Percentiles rank a stretch among this genome's conserved stretches.
phyloP scores from a whole-genome alignment of 2,329 filamentous ascomycete species.

The Aspergillus neotritici region DNA sequence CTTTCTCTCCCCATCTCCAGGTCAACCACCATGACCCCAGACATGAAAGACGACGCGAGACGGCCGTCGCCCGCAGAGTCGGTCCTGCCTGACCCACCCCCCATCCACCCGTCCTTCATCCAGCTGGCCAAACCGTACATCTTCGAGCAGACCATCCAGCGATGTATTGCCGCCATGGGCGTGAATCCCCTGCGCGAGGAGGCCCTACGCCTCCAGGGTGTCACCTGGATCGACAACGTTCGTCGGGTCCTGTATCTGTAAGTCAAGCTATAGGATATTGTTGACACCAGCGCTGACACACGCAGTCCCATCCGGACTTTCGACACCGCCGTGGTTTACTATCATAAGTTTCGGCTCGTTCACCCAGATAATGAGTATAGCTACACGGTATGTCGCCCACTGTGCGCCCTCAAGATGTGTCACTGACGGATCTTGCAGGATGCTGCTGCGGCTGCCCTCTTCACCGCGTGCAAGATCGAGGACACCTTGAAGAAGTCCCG shows the following conservation, averaged over 20 bases:
- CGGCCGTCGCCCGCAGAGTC: conserved; percentile 11
- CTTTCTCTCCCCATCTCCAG: neutral
- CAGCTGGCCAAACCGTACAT: conserved; percentile 69
- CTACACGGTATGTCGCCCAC: conserved; percentile 45
- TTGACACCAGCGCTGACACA: conserved; percentile 5
- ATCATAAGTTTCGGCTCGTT: conserved; percentile 83
- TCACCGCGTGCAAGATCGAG: conserved; percentile 94
- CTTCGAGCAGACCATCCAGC: conserved; percentile 72
- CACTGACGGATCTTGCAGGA: conserved; percentile 49
- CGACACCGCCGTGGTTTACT: conserved; percentile 86
- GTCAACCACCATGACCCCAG: conserved; percentile 17
- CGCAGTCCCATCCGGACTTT: conserved; percentile 79
- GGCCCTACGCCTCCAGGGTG: conserved; percentile 72
- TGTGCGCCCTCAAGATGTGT: neutral
- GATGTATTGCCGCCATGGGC: conserved; percentile 62
- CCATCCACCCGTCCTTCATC: conserved; percentile 59
- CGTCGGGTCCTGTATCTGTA: conserved; percentile 73
- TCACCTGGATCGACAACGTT: conserved; percentile 82
- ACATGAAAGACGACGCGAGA: conserved; percentile 14
- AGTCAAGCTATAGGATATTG: conserved; percentile 22
- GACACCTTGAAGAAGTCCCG: conserved; percentile 95
- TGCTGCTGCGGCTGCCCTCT: conserved; percentile 78
- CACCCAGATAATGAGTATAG: conserved; percentile 84
- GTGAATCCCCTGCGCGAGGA: conserved; percentile 76
- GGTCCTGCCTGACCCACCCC: conserved; percentile 24